Evolutionary conservation across 352 stramenopile genomes (phyloP), one percentile per base, ranked within the genome.

Genomic region (Aphanomyces astaci): DNA sequence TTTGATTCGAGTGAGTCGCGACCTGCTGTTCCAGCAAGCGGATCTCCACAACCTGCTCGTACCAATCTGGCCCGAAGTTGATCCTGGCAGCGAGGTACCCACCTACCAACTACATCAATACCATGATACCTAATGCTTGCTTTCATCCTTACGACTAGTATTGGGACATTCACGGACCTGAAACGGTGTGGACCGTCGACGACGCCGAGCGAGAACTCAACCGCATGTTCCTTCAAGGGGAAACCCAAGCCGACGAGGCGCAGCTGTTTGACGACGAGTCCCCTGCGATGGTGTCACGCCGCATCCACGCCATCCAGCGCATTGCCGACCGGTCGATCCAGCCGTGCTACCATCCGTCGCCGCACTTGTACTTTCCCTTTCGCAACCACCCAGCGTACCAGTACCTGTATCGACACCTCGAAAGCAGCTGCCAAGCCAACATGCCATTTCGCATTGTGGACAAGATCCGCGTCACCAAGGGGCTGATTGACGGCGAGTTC

Each of bases 381-480:
- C 72, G 72, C 39, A 71, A 80, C 32, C 71, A 81, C 25, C 48
- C 76, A 3, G 81, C 81, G 30, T 48, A 89, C 48, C 81, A 79
- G 19, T 92, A 90, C 56, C 66, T 91, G 22, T 92, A 88, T 62
- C 76, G 78, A 0, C 79, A 87, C 57, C 84, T 90, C 51, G 84
- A 89, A 46, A 76, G 73, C n/a, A n/a, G n/a, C 25, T 72, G 76
- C 40, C 39, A 69, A 11, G 82, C 78, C 7, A 53, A 2, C 56
- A 60, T 68, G 28, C 80, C 81, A n/a, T 91, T 92, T 53, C 84
- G 84, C 5, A 70, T 84, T 15, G 82, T 84, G 17, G 84, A 90
- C 75, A 88, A 89, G 71, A 90, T 91, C 64, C 82, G 80, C 0
- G 72, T 92, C 15, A 88, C 82, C 3, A 90, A 90, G 62, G 75